Evolutionary conservation across 2,329 filamentous ascomycete species (phyloP).

Genomic region (Paecilomyces sp.): DNA sequence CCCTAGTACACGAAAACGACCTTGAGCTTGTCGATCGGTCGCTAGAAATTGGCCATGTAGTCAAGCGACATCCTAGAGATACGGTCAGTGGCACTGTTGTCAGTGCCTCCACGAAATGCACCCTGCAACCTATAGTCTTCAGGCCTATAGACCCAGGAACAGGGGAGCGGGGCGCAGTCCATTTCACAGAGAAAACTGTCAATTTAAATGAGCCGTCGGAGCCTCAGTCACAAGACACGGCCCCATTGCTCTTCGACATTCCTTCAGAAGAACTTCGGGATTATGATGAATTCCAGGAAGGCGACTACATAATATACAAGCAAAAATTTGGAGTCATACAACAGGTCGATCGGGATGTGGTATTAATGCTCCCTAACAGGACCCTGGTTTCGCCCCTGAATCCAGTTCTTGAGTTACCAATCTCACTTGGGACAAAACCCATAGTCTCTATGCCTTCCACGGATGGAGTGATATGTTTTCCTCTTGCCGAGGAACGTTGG

Average conservation of each 20-base stretch:
- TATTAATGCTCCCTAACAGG: slow-evolving; percentile 45
- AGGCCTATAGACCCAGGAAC: slow-evolving; percentile 13
- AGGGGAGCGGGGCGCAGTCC: slow-evolving; percentile 14
- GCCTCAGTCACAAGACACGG: neutral
- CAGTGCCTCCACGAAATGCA: slow-evolving; percentile 40
- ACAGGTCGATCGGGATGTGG: slow-evolving; percentile 42
- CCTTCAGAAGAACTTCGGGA: slow-evolving; percentile 40
- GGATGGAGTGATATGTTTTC: slow-evolving; percentile 4
- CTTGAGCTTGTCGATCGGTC: slow-evolving; percentile 48
- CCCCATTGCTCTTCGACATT: slow-evolving; percentile 30
- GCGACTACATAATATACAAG: slow-evolving; percentile 47
- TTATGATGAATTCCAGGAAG: slow-evolving; percentile 41
- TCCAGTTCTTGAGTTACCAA: slow-evolving; percentile 33
- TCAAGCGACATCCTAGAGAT: slow-evolving; percentile 43
- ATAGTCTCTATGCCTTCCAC: slow-evolving; percentile 12
- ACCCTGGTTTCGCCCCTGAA: slow-evolving; percentile 48
- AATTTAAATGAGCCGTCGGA: slow-evolving; percentile 11
- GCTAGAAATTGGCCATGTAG: slow-evolving; percentile 48
- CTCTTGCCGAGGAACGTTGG: slow-evolving; percentile 8
- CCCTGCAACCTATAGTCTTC: slow-evolving; percentile 27
- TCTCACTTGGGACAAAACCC: slow-evolving; percentile 17
- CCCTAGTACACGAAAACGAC: slow-evolving; percentile 35
- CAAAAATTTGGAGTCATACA: slow-evolving; percentile 52
- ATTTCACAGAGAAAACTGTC: slow-evolving; percentile 11
- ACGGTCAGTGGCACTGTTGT: slow-evolving; percentile 50